phyloP scores from a whole-genome alignment of 148 eudicot genomes.

The Rhododendron simsii region DNA sequence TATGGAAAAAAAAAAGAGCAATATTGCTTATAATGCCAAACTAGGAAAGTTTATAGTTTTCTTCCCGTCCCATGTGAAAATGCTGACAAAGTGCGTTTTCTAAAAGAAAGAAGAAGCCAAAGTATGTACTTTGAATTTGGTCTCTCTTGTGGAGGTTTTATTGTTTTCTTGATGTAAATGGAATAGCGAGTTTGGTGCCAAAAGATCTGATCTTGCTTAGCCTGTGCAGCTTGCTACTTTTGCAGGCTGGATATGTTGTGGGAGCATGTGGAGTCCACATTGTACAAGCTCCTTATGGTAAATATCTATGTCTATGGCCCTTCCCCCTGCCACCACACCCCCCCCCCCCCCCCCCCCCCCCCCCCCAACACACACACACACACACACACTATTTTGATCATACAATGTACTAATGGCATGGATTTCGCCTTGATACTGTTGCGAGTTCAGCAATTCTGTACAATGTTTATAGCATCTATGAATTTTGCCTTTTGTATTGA shows the following conservation, averaged over 20 bases:
- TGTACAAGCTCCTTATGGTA: conserved; percentile 60
- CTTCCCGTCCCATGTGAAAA: too few species aligned
- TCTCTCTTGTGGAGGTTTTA: not conserved
- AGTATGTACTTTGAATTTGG: not conserved
- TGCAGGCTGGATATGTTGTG: conserved; percentile 93
- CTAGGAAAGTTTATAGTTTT: too few species aligned
- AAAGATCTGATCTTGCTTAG: not conserved
- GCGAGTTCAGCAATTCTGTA: not conserved
- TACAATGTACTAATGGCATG: not conserved
- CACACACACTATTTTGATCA: too few species aligned
- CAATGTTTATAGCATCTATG: not conserved
- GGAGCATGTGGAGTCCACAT: conserved; percentile 83
- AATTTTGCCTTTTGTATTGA: not conserved
- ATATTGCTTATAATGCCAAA: too few species aligned
- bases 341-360: too few species aligned
- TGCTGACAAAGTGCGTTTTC: too few species aligned
- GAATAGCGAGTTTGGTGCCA: not conserved
- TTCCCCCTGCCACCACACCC: not conserved
- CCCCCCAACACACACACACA: too few species aligned
- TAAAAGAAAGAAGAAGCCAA: too few species aligned
- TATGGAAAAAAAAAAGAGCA: too few species aligned
- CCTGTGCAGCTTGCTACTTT: conserved; percentile 1
- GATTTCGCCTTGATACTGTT: not conserved
- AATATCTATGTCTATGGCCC: not conserved
- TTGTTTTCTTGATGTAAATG: not conserved